phyloP scores from a whole-genome alignment of 805 yeast genomes.

The Sugiyamaella lignohabitans region DNA sequence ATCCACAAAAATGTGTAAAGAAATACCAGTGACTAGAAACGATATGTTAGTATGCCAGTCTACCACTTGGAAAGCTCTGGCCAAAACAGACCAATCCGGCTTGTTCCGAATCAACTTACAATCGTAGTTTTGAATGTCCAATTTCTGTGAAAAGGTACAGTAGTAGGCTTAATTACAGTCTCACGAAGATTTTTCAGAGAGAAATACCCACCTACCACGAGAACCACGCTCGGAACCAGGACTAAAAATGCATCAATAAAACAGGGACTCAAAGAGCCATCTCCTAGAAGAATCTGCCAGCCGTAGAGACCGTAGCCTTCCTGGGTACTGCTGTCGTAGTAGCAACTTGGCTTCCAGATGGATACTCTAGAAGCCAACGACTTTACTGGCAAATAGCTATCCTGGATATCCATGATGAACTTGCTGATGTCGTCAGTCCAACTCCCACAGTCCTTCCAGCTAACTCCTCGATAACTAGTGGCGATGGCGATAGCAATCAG shows the following conservation, averaged over 20 bases:
- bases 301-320: conserved; percentile 11
- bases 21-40: conserved; percentile 4
- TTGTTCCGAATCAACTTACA: background rate
- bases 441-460: too few species aligned
- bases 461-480: too few species aligned
- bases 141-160: background rate
- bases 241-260: conserved; percentile 17
- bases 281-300: conserved; percentile 13
- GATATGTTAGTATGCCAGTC: conserved; percentile 1
- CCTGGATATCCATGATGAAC: too few species aligned
- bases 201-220: conserved; percentile 9
- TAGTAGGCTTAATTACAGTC: background rate
- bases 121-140: background rate
- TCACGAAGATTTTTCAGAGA: background rate
- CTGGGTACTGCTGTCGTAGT: too few species aligned
- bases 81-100: background rate
- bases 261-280: conserved; percentile 20
- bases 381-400: too few species aligned
- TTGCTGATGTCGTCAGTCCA: too few species aligned
- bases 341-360: too few species aligned
- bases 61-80: background rate
- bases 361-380: too few species aligned
- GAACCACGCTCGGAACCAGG: conserved; percentile 11
- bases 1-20: conserved; percentile 6
- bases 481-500: too few species aligned